Conservation (phyloP, 768 basidiomycete genomes). For the Candolleomyces efflorescens region DNA sequence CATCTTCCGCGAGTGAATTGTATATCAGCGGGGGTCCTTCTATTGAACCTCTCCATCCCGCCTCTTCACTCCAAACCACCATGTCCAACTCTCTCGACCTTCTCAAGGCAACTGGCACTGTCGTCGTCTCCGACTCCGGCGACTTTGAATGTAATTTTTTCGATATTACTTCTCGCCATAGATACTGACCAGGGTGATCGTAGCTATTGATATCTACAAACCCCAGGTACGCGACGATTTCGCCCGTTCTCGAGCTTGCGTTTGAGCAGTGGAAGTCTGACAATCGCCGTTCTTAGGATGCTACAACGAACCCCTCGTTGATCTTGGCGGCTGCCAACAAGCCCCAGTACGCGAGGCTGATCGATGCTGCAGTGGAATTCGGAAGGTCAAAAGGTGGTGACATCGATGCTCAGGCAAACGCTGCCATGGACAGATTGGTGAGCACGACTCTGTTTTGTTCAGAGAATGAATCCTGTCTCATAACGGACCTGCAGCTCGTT, state of each 20-base stretch:
- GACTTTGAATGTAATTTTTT: constrained; percentile 73
- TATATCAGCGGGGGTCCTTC: neutral
- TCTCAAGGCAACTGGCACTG: constrained; percentile 90
- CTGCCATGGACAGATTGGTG: constrained; percentile 88
- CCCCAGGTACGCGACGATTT: constrained; percentile 57
- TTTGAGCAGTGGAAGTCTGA: neutral
- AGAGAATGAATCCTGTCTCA: neutral
- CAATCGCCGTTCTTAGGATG: constrained; percentile 54
- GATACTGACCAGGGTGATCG: constrained; percentile 18
- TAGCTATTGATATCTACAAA: constrained; percentile 95
- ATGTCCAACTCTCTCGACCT: constrained; percentile 80
- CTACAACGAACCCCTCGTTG: constrained; percentile 96
- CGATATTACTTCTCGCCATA: neutral
- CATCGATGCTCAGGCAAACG: constrained; percentile 69
- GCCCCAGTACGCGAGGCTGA: constrained; percentile 75
- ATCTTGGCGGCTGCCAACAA: constrained; percentile 94
- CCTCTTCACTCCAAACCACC: constrained; percentile 27
- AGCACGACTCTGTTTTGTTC: constrained; percentile 21
- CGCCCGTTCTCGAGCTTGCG: constrained; percentile 1
- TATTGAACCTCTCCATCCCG: neutral
- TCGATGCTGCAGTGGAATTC: constrained; percentile 68
- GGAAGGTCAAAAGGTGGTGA: constrained; percentile 80
- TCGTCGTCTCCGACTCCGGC: constrained; percentile 96
- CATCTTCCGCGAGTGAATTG: neutral
- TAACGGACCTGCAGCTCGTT: constrained; percentile 61